These are phyloP conservation scores for Kluyveromyces marxianus DNA, from an alignment of 1,139 yeast species.

Conservation along the genomic window DNA sequence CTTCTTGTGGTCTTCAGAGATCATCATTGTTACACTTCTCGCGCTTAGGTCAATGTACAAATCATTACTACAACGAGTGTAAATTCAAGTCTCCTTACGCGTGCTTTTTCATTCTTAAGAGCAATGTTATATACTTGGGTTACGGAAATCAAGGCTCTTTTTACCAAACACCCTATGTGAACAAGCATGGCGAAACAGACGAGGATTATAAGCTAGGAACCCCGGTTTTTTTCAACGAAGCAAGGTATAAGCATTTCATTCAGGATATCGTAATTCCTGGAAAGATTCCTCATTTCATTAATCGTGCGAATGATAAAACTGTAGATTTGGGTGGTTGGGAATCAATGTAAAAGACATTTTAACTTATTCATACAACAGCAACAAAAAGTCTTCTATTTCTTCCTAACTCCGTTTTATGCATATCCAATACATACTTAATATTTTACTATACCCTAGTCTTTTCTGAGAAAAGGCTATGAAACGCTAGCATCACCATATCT, in stretches of 20 bases:
- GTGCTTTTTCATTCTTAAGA: conserved; percentile 69
- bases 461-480: no score
- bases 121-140: conserved; percentile 56
- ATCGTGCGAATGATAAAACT: conserved; percentile 68
- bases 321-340: conserved; percentile 96
- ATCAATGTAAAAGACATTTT: conserved; percentile 45
- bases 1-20: conserved; percentile 59
- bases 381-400: not conserved
- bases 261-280: conserved; percentile 72
- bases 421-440: no score
- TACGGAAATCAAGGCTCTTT: conserved; percentile 69
- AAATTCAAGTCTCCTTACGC: conserved; percentile 53
- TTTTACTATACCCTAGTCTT: no score
- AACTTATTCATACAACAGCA: not conserved
- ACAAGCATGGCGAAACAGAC: conserved; percentile 80
- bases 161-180: conserved; percentile 76
- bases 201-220: conserved; percentile 66
- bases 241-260: conserved; percentile 60
- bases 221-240: conserved; percentile 58
- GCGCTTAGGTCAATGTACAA: conserved; percentile 57
- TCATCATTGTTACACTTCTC: conserved; percentile 34
- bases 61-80: conserved; percentile 59
- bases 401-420: no score
- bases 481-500: no score
- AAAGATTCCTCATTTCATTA: conserved; percentile 68